Base-by-base conservation (phyloP, 805 yeast genomes). In the Metschnikowia anglica region DNA sequence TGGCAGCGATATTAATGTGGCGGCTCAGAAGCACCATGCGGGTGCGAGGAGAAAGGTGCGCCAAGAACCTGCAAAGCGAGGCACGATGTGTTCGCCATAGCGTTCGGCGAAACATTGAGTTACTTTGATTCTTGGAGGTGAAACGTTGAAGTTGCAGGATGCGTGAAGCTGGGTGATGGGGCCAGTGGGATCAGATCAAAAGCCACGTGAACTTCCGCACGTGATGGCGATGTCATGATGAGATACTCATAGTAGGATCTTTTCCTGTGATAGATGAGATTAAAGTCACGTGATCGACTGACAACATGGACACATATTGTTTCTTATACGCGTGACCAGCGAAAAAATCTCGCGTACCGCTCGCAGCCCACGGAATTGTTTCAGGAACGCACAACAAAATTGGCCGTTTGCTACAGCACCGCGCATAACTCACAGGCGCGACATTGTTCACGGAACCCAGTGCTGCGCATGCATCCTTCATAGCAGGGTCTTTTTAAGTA, bases 21-120 rank as follows among this genome's bases (percentile, higher is more conserved):
- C 44, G 41, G n/a, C 15, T 18, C 36, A 40, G 40, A 37, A 30
- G 48, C 39, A 25, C 37, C 17, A 38, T 15, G 32, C 34, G 37
- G 41, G 34, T 20, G 34, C 45, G 45, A 16, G 34, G 30, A 16
- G 25, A 24, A 18, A 18, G 25, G 25, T 31, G 40, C 28, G 32
- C 17, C 9, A 37, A 17, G n/a, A 21, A 13, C 36, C 35, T 24
- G 25, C 36, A 11, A 24, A 31, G 24, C 19, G 21, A 7, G 18
- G 25, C 36, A 25, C 13, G 26, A 16, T 25, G 24, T n/a, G 25
- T 12, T 31, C 41, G 28, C 15, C 35, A 11, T 13, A 38, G 9
- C 7, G 23, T 3, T 4, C 25, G 31, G 12, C 41, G 27, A 10
- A 31, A 25, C 41, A 38, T 38, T n/a, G n/a, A 4, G 23, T 33